Percentiles rank a stretch among this genome's conserved stretches.
Evolutionary conservation across 2,329 filamentous ascomycete genomes (phyloP).

Genomic region (Trichoderma semiorbis): DNA sequence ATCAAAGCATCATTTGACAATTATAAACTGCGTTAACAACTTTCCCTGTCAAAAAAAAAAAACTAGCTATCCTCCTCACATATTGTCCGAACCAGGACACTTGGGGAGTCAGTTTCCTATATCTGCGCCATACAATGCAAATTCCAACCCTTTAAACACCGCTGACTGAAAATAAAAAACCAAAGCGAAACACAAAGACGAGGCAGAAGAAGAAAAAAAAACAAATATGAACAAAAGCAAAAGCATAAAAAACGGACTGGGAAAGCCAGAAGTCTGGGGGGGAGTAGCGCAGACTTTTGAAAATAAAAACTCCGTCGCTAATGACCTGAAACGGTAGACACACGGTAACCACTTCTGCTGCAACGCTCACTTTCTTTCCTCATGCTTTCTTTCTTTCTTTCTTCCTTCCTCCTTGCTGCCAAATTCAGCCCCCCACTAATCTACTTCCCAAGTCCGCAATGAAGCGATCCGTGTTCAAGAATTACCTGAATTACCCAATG

Average conservation of each 20-base stretch:
- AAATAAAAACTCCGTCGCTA: slow-evolving; percentile 39
- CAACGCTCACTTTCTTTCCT: background rate
- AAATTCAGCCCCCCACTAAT: background rate
- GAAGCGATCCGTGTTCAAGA: background rate
- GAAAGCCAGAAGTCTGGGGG: background rate
- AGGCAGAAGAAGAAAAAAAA: background rate
- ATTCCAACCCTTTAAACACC: slow-evolving; percentile 6
- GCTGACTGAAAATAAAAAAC: background rate
- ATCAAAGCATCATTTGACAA: background rate
- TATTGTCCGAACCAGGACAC: background rate
- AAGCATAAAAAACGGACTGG: background rate
- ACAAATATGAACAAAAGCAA: background rate
- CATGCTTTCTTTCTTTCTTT: background rate
- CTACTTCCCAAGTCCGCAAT: background rate
- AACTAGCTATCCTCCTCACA: background rate
- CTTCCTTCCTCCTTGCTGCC: background rate
- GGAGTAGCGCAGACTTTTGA: background rate
- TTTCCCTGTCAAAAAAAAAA: background rate
- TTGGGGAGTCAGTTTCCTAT: background rate
- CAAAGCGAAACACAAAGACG: background rate
- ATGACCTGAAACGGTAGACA: slow-evolving; percentile 26
- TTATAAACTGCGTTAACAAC: slow-evolving; percentile 1
- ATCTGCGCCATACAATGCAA: slow-evolving; percentile 11
- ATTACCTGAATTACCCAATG: background rate
- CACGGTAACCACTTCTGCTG: background rate